These are phyloP conservation scores for Crassisporium funariophilum DNA, from an alignment of 768 basidiomycete species.

Conservation along the genomic window DNA sequence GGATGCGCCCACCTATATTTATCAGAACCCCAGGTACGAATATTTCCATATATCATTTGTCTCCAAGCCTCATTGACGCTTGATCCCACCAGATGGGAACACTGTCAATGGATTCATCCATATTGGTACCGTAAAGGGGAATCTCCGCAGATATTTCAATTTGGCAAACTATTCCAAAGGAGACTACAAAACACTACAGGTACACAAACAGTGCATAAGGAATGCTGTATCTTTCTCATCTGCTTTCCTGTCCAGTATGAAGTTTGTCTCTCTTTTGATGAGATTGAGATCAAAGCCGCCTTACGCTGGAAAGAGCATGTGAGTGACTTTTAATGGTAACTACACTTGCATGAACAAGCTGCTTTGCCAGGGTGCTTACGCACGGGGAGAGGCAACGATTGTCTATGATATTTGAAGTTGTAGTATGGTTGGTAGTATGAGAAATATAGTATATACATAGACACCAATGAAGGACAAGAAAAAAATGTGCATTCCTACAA, in stretches of 20 bases:
- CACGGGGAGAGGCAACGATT: constrained; percentile 9
- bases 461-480: too few relatives aligned
- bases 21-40: constrained; percentile 12
- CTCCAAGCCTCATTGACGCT: background rate
- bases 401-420: constrained; percentile 11
- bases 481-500: too few relatives aligned
- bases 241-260: constrained; percentile 11
- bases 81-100: constrained; percentile 6
- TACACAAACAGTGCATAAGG: background rate
- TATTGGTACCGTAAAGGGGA: constrained; percentile 14
- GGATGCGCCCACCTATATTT: constrained; percentile 14
- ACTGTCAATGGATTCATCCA: constrained; percentile 16
- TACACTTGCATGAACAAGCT: background rate
- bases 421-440: background rate
- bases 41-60: background rate
- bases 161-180: constrained; percentile 2
- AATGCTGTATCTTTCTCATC: background rate
- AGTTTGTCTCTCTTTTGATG: constrained; percentile 13
- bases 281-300: constrained; percentile 11
- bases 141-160: constrained; percentile 11
- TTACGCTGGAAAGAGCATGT: constrained; percentile 17
- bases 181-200: constrained; percentile 11
- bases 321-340: background rate
- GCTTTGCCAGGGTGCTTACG: background rate
- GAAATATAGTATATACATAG: background rate